Percentiles rank a stretch among this genome's conserved stretches.
phyloP scores from a whole-genome alignment of 2,329 filamentous ascomycete genomes.

The Microsporum ferrugineum region DNA sequence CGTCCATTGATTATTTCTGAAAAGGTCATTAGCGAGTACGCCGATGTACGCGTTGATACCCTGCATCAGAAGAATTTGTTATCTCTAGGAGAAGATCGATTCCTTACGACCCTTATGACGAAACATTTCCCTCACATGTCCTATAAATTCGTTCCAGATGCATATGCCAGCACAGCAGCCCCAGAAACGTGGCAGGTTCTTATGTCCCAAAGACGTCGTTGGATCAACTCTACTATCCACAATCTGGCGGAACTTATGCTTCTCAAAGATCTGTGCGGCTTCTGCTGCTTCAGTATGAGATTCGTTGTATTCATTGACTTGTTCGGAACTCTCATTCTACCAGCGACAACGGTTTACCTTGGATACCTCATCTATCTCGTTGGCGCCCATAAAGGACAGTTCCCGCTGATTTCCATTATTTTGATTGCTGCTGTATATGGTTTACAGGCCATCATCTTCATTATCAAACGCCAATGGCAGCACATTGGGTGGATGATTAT shows the following conservation, averaged over 20 bases:
- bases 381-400: slow-evolving; percentile 55
- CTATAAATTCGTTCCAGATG: slow-evolving; percentile 91
- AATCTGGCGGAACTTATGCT: slow-evolving; percentile 85
- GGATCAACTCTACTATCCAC: slow-evolving; percentile 99
- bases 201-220: slow-evolving; percentile 93
- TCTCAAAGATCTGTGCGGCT: slow-evolving; percentile 89
- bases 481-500: slow-evolving; percentile 99
- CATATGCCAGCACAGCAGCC: slow-evolving; percentile 84
- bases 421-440: slow-evolving; percentile 90
- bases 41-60: slow-evolving; percentile 80
- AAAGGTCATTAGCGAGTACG: slow-evolving; percentile 75
- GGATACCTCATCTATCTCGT: slow-evolving; percentile 77
- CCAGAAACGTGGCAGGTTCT: slow-evolving; percentile 90
- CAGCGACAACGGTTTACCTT: slow-evolving; percentile 76
- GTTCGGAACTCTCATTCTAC: slow-evolving; percentile 81
- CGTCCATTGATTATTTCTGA: slow-evolving; percentile 91
- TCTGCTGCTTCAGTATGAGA: slow-evolving; percentile 97
- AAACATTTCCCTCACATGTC: slow-evolving; percentile 94
- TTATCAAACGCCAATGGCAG: slow-evolving; percentile 94
- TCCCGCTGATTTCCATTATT: slow-evolving; percentile 76
- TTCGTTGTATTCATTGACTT: slow-evolving; percentile 94
- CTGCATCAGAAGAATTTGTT: slow-evolving; percentile 90
- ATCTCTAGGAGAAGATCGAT: slow-evolving; percentile 92
- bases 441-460: slow-evolving; percentile 91
- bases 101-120: slow-evolving; percentile 92